A percentile compares a stretch with the other conserved stretches of the same genome.
These are phyloP conservation scores for Nigrospora osmanthi DNA, from an alignment of 2,329 filamentous ascomycete species.

Conservation along the genomic window DNA sequence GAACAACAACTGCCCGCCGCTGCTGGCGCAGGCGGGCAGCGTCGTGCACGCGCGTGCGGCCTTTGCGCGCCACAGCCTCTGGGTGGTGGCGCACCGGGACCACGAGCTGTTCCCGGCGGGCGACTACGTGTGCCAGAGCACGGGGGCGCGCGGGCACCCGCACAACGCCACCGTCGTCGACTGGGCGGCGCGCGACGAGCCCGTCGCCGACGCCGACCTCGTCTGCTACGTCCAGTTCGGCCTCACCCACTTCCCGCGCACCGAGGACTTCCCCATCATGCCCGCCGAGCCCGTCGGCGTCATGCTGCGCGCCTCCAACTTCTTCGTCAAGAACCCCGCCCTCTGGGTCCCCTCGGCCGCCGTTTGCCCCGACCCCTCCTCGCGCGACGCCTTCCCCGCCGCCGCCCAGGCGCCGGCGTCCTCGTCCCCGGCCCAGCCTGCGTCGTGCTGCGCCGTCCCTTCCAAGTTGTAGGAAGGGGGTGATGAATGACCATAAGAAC, in stretches of 20 bases:
- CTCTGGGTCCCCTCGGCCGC: slow-evolving; percentile 5
- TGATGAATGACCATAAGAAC: too few species aligned
- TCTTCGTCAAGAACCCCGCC: slow-evolving; percentile 7
- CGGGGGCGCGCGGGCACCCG: slow-evolving; percentile 34
- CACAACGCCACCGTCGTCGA: slow-evolving; percentile 30
- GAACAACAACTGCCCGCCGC: slow-evolving; percentile 24
- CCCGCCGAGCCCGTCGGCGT: slow-evolving; percentile 7
- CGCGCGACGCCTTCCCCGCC: slow-evolving; percentile 1
- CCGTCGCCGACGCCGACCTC: slow-evolving; percentile 46
- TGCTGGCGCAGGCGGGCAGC: slow-evolving; percentile 43
- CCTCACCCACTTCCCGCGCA: background rate
- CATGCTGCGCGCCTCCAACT: slow-evolving; percentile 6
- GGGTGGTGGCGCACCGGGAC: slow-evolving; percentile 48
- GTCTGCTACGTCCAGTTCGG: slow-evolving; percentile 37
- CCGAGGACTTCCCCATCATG: slow-evolving; percentile 5
- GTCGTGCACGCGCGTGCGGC: slow-evolving; percentile 42
- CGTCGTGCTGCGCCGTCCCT: too few species aligned
- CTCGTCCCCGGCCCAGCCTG: background rate
- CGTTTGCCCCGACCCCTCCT: slow-evolving; percentile 1
- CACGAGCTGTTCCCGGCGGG: slow-evolving; percentile 53
- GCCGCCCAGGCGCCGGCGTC: background rate
- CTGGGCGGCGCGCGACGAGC: slow-evolving; percentile 43
- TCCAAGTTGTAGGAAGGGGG: too few species aligned
- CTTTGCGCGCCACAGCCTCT: slow-evolving; percentile 35
- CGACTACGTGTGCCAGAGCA: slow-evolving; percentile 47